Base-by-base conservation (phyloP, 2,329 filamentous ascomycete genomes). In the Cladosporium halotolerans region DNA sequence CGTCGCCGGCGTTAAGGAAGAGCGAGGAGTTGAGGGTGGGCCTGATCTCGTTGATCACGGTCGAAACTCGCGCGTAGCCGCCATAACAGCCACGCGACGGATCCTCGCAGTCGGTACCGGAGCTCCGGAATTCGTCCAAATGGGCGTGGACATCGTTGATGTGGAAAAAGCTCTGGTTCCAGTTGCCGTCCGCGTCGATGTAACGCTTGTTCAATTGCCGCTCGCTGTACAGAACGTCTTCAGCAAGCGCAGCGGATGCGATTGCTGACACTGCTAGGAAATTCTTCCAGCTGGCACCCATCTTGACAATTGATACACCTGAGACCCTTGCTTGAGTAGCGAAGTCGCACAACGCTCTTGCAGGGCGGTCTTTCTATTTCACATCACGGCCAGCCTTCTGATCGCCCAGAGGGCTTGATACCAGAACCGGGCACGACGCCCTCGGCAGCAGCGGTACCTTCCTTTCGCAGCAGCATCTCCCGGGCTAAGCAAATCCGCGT, bases 81-180 rank as follows among this genome's bases (percentile, higher is more conserved):
- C 83, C 83, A 54, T 76, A 83, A 68, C 83, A 86, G 40, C 82
- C 83, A 45, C 73, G 70, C 48, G 73, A 68, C 0, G 80, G 76
- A 23, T 74, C 68, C 0, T 74, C 78, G 70, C 83, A 86, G 68
- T 85, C 81, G 9, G 80, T 79, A 52, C 83, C 83, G 0, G 79
- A 80, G 11, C 77, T 75, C 28, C 76, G 72, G 68, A 81, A 86
- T 66, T 85, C 69, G 63, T 85, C 82, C 14, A 86, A 72, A 63
- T 86, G 83, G 11, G 83, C 78, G 64, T 86, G 83, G 11, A 86
- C 80, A 63, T 86, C 83, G 63, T 86, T 86, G 73, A 86, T 76
- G 66, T 86, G 83, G 69, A 84, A 85, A 70, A 85, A 84, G 6
- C 82, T 59, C 44, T 61, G 57, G 31, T 62, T 61, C 56, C 58